Conservation (phyloP, 2,329 filamentous ascomycete species). For the Akanthomyces dipterigenus region DNA sequence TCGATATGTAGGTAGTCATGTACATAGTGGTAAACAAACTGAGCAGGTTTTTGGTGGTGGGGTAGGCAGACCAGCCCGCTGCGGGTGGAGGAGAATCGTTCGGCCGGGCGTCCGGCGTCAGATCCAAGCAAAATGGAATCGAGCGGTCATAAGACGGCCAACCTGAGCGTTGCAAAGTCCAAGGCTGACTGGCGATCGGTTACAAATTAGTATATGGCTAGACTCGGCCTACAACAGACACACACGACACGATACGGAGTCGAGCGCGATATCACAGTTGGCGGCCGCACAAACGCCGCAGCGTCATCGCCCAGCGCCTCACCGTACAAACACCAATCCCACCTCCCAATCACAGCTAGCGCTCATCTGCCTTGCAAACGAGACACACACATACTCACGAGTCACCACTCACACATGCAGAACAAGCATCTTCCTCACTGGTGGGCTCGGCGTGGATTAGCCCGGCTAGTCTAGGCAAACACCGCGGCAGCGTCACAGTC, state of each 20-base stretch:
- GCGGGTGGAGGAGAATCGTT: slow-evolving; percentile 3
- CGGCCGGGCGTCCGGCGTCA: background rate
- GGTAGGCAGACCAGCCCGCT: background rate
- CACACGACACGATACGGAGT: background rate
- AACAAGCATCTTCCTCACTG: background rate
- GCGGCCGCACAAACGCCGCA: background rate
- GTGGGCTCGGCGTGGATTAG: background rate
- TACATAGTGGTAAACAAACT: background rate
- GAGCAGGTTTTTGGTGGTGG: background rate
- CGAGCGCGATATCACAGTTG: background rate
- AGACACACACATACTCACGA: background rate
- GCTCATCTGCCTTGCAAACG: background rate
- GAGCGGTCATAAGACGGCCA: background rate
- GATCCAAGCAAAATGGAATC: background rate
- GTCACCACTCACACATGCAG: too few species aligned
- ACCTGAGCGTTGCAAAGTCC: background rate
- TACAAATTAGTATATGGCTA: too few species aligned
- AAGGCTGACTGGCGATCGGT: background rate
- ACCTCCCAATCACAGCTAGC: background rate
- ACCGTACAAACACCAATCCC: background rate
- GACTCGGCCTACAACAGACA: too few species aligned
- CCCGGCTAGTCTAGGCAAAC: too few species aligned
- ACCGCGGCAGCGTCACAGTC: background rate
- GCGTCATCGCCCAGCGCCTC: background rate
- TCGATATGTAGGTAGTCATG: background rate